Conservation (phyloP, 257 asterid species). For the Fraxinus anomala region DNA sequence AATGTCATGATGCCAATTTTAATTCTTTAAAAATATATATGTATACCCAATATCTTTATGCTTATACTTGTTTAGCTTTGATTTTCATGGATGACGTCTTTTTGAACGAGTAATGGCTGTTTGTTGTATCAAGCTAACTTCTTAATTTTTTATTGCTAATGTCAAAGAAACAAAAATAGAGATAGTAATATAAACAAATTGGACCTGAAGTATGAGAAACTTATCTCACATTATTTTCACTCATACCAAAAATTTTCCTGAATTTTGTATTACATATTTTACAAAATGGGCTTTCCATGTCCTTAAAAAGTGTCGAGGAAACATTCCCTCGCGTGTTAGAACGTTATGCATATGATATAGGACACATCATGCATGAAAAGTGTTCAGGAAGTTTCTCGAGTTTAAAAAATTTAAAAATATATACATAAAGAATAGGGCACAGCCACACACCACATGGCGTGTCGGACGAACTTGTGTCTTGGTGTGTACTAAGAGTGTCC, state of each 20-base stretch:
- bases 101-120: background rate
- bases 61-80: background rate
- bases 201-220: background rate
- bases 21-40: background rate
- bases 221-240: background rate
- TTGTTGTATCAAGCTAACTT: background rate
- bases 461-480: background rate
- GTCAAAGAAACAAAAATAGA: background rate
- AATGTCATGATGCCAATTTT: background rate
- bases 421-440: too few relatives aligned
- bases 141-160: background rate
- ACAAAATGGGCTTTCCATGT: background rate
- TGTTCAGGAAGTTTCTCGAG: too few relatives aligned
- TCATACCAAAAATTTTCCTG: background rate
- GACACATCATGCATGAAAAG: too few relatives aligned
- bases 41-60: background rate
- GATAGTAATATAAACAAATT: too few relatives aligned
- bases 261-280: too few relatives aligned
- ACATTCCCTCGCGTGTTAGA: background rate
- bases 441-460: too few relatives aligned
- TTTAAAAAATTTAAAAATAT: too few relatives aligned
- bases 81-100: background rate
- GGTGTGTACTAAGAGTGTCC: background rate
- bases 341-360: background rate
- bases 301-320: background rate